Base-by-base conservation (phyloP, 2,329 filamentous ascomycete species). In the Trichoderma polysporum region DNA sequence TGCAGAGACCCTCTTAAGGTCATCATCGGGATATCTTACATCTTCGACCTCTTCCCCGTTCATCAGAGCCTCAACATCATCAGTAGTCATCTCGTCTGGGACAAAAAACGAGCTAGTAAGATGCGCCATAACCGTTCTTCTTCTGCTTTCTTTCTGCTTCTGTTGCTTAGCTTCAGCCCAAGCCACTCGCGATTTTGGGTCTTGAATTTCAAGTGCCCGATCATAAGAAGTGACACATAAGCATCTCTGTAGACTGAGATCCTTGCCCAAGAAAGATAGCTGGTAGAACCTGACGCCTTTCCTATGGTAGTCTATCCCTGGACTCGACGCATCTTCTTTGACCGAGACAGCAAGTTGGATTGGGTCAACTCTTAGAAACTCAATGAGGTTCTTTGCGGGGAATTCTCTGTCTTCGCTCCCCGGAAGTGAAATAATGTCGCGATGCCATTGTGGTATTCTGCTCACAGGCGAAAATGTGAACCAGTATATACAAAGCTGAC, bases 281-380 rank as follows among this genome's bases (percentile, higher is more conserved):
- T 86, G 84, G 62, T 81, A 85, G 69, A 85, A 84, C 22, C 76
- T 75, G 2, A 81, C 72, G 3, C 74, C 74, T 27, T 76, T 69
- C 3, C 76, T 69, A 10, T 73, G 66, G 59, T 82, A 80, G 13
- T 70, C 63, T 19, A 70, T 70, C 15, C 78, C 78, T 2, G 71
- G 66, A 0, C 74, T 74, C 15, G 65, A 49, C 0, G 70, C 47
- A 7, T 64, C 49, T 9, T 66, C 49, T 7, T 57, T 56, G 4
- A 67, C 50, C 19, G 63, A 64, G 25, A 54, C 22, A 2, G 59
- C 57, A 1, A 80, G 69, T 15, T 68, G 69, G 15, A 73, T 71
- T 2, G 75, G 75, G 17, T 73, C 72, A 2, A 80, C 72, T 22
- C 70, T 71, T 2, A 79, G 69, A 10, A 70, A 71, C 45, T 75